Conservation (phyloP, 129 eudicot species). For the Calendula officinalis region DNA sequence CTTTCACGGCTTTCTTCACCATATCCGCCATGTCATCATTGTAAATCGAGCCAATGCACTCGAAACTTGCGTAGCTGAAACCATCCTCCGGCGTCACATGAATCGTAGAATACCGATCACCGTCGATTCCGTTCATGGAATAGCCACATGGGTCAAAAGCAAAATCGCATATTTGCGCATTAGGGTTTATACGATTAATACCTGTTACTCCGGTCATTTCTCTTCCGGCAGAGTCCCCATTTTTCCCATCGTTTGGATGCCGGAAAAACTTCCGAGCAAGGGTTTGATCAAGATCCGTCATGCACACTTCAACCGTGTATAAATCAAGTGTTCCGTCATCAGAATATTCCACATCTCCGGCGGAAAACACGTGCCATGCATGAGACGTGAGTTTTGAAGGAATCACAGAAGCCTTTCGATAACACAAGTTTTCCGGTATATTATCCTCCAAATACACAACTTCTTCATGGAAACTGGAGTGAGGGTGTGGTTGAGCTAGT, state of each 20-base stretch:
- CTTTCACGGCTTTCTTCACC: conserved; percentile 59
- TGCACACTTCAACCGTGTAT: conserved; percentile 70
- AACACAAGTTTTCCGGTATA: conserved; percentile 42
- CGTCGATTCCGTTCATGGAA: conserved; percentile 75
- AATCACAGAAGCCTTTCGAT: conserved; percentile 60
- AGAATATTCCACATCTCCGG: conserved; percentile 28
- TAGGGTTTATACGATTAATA: conserved; percentile 48
- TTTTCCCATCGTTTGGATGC: conserved; percentile 52
- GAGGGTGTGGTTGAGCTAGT: conserved; percentile 66
- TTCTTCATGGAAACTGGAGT: conserved; percentile 65
- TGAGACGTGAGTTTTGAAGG: conserved; percentile 54
- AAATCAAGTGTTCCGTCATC: conserved; percentile 16
- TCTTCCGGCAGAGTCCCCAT: conserved; percentile 59
- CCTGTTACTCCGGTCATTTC: conserved; percentile 69
- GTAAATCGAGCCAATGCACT: conserved; percentile 61
- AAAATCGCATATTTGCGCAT: conserved; percentile 64
- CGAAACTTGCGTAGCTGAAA: conserved; percentile 80
- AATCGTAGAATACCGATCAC: conserved; percentile 69
- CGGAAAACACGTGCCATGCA: conserved; percentile 76
- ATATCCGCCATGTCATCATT: conserved; percentile 41
- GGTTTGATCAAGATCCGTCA: conserved; percentile 73
- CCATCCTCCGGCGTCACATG: conserved; percentile 93
- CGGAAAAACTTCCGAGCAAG: conserved; percentile 76
- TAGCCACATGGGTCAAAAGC: conserved; percentile 90
- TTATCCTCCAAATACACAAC: conserved; percentile 48